phyloP scores from a whole-genome alignment of 768 basidiomycete species.

The Boletus eberwhitei region DNA sequence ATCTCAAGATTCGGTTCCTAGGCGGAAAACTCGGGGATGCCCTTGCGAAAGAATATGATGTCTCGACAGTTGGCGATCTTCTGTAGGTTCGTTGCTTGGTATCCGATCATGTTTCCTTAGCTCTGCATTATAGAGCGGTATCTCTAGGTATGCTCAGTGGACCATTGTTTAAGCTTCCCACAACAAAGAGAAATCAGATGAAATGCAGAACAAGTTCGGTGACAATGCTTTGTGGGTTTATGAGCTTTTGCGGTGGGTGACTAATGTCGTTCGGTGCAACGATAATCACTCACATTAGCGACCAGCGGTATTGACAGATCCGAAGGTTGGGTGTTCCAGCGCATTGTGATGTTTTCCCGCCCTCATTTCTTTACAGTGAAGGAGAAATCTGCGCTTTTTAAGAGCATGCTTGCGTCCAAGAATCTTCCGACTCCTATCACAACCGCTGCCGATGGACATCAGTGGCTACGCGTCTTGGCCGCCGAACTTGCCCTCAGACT shows the following conservation, averaged over 20 bases:
- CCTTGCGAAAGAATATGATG: constrained; percentile 84
- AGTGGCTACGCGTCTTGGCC: constrained; percentile 90
- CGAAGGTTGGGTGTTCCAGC: constrained; percentile 57
- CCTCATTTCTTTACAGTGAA: constrained; percentile 56
- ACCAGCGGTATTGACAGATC: constrained; percentile 78
- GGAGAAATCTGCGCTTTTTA: constrained; percentile 73
- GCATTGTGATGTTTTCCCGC: neutral
- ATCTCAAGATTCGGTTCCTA: constrained; percentile 77
- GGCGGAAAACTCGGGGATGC: constrained; percentile 93
- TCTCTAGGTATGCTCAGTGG: constrained; percentile 45
- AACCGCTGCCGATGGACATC: constrained; percentile 69
- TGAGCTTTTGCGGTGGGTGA: constrained; percentile 74
- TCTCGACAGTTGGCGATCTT: constrained; percentile 85
- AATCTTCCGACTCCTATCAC: constrained; percentile 81
- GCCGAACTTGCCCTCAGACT: constrained; percentile 87
- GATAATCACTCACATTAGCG: neutral
- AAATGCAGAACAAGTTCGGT: constrained; percentile 78
- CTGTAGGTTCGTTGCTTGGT: constrained; percentile 50
- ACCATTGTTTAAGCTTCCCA: neutral
- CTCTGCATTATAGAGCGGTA: constrained; percentile 42
- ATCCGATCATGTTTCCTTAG: constrained; percentile 1
- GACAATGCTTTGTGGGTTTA: constrained; percentile 89
- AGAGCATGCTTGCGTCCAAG: constrained; percentile 97
- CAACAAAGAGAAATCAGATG: constrained; percentile 42
- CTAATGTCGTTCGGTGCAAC: neutral